Conservation (phyloP, 129 eudicot species). For the Flaveria robusta region DNA sequence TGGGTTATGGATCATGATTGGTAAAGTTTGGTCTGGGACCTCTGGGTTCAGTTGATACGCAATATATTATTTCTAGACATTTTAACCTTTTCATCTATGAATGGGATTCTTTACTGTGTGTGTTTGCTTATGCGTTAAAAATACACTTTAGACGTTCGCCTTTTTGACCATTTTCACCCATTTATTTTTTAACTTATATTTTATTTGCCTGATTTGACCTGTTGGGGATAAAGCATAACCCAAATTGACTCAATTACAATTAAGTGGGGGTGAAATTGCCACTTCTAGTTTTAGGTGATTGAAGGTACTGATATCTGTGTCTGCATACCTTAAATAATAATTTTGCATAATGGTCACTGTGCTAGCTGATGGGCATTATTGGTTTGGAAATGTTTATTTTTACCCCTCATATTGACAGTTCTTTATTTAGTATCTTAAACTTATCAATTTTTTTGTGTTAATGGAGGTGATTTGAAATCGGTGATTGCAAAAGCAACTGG, state of each 20-base stretch:
- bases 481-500: constrained; percentile 58
- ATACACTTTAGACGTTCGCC: neutral
- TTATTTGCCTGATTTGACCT: neutral
- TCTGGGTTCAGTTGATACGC: neutral
- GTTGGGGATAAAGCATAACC: neutral
- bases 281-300: neutral
- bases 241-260: neutral
- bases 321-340: neutral
- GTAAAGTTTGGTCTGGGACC: neutral
- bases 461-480: constrained; percentile 71
- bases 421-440: neutral
- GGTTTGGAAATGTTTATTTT: neutral
- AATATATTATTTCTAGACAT: neutral
- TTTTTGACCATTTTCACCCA: neutral
- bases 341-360: constrained; percentile 10
- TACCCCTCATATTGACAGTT: neutral
- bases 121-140: too few relatives aligned
- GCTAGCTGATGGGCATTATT: neutral
- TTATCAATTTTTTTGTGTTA: constrained; percentile 18
- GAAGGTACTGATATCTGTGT: neutral
- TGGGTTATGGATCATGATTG: neutral
- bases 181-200: neutral
- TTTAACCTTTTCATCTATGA: too few relatives aligned
- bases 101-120: too few relatives aligned
- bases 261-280: neutral